These are phyloP conservation scores for Ramaria rubella DNA, from an alignment of 768 basidiomycete genomes.

Conservation along the genomic window DNA sequence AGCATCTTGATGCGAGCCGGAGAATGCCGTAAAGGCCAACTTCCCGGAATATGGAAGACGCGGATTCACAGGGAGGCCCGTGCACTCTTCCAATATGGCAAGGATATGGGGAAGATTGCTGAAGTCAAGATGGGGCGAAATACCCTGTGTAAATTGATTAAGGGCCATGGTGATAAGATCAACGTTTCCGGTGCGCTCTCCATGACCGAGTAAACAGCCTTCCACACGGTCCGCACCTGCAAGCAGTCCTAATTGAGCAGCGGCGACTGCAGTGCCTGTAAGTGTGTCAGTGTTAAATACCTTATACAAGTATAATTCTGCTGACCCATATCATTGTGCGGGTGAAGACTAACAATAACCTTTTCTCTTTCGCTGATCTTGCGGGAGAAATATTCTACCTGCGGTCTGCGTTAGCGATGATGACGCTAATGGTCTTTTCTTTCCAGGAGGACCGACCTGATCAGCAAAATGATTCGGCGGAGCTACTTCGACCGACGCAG, in stretches of 20 bases:
- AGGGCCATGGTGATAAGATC: constrained; percentile 41
- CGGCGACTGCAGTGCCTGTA: constrained; percentile 37
- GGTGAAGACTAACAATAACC: constrained; percentile 12
- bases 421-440: background rate
- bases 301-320: background rate
- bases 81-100: constrained; percentile 40
- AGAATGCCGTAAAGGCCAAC: constrained; percentile 42
- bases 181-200: constrained; percentile 42
- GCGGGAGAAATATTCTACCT: constrained; percentile 14
- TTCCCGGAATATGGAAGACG: constrained; percentile 41
- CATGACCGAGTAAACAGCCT: constrained; percentile 43
- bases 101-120: constrained; percentile 36
- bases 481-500: constrained; percentile 11
- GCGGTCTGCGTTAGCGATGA: background rate
- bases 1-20: constrained; percentile 39
- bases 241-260: constrained; percentile 37
- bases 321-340: constrained; percentile 16
- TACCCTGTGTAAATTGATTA: constrained; percentile 41
- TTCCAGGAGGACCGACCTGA: background rate
- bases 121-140: constrained; percentile 37
- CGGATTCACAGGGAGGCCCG: constrained; percentile 38
- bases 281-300: background rate
- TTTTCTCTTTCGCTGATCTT: constrained; percentile 12
- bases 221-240: constrained; percentile 41
- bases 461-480: constrained; percentile 15